A percentile compares a stretch with the other conserved stretches of the same genome.
phyloP scores from a whole-genome alignment of 805 yeast species.

The Ogataea paraovalis region DNA sequence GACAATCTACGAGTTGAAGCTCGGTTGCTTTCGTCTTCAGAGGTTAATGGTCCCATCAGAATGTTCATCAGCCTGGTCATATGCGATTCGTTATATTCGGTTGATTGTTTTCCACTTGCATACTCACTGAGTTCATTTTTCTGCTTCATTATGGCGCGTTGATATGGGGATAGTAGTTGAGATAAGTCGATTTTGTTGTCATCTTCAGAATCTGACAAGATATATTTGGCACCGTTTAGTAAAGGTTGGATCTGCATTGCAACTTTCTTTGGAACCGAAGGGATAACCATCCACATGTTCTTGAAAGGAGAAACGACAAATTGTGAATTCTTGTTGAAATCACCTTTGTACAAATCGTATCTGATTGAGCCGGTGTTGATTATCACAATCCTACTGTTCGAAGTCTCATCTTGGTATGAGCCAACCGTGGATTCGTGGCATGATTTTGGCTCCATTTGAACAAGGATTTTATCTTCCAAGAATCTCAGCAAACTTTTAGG shows the following conservation, averaged over 20 bases:
- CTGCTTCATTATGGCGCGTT: constrained; percentile 17
- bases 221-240: constrained; percentile 54
- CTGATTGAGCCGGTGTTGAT: constrained; percentile 87
- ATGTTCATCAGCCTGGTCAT: background rate
- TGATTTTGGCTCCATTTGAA: constrained; percentile 23
- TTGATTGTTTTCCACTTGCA: background rate
- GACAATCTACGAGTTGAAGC: constrained; percentile 20
- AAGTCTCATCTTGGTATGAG: constrained; percentile 21
- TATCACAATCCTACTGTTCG: constrained; percentile 48
- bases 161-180: constrained; percentile 22
- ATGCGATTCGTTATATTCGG: background rate
- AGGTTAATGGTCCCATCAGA: background rate
- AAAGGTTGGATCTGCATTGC: constrained; percentile 52
- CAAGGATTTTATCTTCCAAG: constrained; percentile 51
- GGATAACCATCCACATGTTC: constrained; percentile 70
- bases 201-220: constrained; percentile 5
- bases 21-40: background rate
- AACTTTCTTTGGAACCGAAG: constrained; percentile 49
- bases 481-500: constrained; percentile 55
- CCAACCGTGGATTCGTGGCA: constrained; percentile 15
- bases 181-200: constrained; percentile 5
- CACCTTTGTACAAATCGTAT: constrained; percentile 81
- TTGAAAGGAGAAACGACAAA: constrained; percentile 83
- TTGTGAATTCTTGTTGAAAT: constrained; percentile 74
- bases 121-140: background rate